Base-by-base conservation (phyloP, 768 basidiomycete species). In the Psilocybe subaeruginosa region DNA sequence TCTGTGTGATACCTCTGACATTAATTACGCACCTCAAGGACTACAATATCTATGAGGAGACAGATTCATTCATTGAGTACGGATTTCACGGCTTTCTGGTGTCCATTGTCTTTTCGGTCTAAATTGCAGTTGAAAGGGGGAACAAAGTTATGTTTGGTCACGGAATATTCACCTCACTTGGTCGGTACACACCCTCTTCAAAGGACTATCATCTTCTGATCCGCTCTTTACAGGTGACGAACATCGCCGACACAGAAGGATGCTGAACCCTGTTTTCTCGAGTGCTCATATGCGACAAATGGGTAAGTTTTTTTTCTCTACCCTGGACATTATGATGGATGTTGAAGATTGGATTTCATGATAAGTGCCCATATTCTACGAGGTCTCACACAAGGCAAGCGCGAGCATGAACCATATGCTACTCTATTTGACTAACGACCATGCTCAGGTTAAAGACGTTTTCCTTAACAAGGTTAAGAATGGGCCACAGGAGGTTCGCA, bases 251-350 rank as follows among this genome's bases (percentile, higher is more conserved):
- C 80, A 80, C 60, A 69, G 79, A 29, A 81, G 77, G 61, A 73
- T 81, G 66, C 65, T 82, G 11, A 80, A 78, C 55, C 80, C 81
- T 0, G 76, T 80, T 0, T 82, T 82, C 63, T 78, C 78, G 1
- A 68, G 69, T 16, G 66, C 69, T 0, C 77, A 81, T 62, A 73
- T 81, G 73, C 76, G 79, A 6, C 63, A 76, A 33, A 74, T 78
- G 75, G 65, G 77, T 76, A 54, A 46, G 6, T 29, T 35, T 9
- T 54, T 45, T 27, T 43, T 49, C n/a, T n/a, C 23, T 7, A 4
- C 50, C 17, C 7, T 3, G 5, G 2, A 23, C 35, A 23, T 56
- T 56, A 37, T 27, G 29, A 19, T 31, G n/a, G 23, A 9, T n/a
- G 16, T 57, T 30, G 8, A 51, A 14, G 33, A 29, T 8, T 19